Conservation (phyloP, 192 early-diverging fungal genomes). For the Rhizophlyctis rosea region DNA sequence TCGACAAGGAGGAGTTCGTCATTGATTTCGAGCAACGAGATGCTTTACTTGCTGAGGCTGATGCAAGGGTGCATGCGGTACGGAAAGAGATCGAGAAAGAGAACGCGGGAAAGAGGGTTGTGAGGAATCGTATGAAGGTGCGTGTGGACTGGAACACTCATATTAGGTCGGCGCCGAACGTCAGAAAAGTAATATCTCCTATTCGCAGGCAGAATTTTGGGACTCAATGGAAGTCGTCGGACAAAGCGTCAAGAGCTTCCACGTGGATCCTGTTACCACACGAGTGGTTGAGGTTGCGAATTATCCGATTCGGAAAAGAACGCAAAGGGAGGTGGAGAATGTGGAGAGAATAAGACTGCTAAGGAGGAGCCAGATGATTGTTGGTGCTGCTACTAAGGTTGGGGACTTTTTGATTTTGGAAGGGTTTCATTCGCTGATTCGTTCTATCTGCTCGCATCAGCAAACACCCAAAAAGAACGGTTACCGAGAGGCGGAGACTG, state of each 20-base stretch:
- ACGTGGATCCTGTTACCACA: conserved; percentile 34
- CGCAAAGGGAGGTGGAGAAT: conserved; percentile 21
- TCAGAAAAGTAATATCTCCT: neutral
- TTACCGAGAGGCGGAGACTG: conserved; percentile 6
- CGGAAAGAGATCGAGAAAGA: conserved; percentile 40
- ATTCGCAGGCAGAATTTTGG: conserved; percentile 45
- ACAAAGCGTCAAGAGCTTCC: conserved; percentile 46
- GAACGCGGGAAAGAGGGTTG: conserved; percentile 46
- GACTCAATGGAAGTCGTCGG: conserved; percentile 53
- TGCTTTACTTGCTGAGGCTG: conserved; percentile 31
- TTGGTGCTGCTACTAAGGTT: conserved; percentile 8
- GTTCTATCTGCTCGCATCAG: neutral
- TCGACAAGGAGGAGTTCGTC: conserved; percentile 48
- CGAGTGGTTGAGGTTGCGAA: conserved; percentile 40
- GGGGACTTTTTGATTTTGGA: neutral
- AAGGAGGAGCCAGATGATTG: conserved; percentile 33
- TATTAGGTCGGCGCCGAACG: neutral
- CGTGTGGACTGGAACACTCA: no score
- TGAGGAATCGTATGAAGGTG: conserved; percentile 51
- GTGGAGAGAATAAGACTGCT: conserved; percentile 34
- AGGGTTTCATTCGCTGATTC: conserved; percentile 4
- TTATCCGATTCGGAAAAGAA: conserved; percentile 44
- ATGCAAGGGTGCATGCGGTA: conserved; percentile 31
- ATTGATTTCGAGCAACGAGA: conserved; percentile 54
- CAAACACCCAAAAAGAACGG: conserved; percentile 3